Base-by-base conservation (phyloP, 176 grass and related monocot genomes). In the Oryza coarctata region DNA sequence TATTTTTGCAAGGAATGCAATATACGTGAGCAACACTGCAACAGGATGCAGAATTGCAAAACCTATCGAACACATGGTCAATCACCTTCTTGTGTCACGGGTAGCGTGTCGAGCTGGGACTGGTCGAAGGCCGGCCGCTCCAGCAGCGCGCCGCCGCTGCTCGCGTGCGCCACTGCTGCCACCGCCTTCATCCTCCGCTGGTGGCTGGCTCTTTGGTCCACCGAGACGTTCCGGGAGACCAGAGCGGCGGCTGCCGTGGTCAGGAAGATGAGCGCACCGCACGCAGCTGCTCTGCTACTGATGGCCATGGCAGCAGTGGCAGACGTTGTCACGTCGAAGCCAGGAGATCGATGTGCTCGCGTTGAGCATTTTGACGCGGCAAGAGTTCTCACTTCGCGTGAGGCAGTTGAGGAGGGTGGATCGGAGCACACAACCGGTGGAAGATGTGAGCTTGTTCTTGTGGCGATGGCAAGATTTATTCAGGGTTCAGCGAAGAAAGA, bases 51-150 rank as follows among this genome's bases (percentile, higher is more conserved):
- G 50, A 55, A 55, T 9, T n/a, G 50, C 50, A 22, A 18, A 1
- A 1, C 3, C 0, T 49, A 49, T 49, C 45, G 17, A 18, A 5
- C 49, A 2, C 49, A 8, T 55, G 9, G n/a, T n/a, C 50, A 8
- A 20, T 55, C 81, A 95, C 93, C 94, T 92, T 90, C 94, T 77
- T 87, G 41, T 25, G 60, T 31, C 47, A 68, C 49, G 9, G 89
- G 94, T 13, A 83, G 49, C 27, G 70, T 20, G 12, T 89, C 92
- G 18, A 97, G 73, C 82, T 88, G 87, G 52, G 89, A 90, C 81
- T 89, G 87, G 43, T 87, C 91, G 61, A 89, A 90, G 32, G 87
- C 49, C 80, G 89, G 90, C 60, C 52, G 76, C 30, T 94, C 94
- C 79, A 97, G 81, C 40, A 90, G 64, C 35, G 75, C 70, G 70